These are phyloP conservation scores for Salix viminalis DNA, from an alignment of 345 rosid species.

Conservation along the genomic window DNA sequence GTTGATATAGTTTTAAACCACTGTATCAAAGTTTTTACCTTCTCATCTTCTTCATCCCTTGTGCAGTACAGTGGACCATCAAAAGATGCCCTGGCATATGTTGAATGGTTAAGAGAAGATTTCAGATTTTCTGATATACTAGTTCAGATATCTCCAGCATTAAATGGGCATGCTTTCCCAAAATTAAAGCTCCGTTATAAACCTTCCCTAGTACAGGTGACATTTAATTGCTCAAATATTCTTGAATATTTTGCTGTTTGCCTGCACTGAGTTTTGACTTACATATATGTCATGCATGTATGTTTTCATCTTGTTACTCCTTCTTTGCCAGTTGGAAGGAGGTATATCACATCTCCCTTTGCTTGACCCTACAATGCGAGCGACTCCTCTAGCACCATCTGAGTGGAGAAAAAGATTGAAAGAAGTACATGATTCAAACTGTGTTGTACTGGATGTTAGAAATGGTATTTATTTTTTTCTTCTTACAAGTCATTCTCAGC, in stretches of 20 bases:
- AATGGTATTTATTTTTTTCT: conserved; percentile 49
- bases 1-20: neutral
- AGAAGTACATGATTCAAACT: conserved; percentile 35
- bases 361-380: conserved; percentile 66
- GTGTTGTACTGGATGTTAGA: conserved; percentile 75
- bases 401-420: conserved; percentile 75
- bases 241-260: neutral
- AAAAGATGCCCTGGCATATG: conserved; percentile 66
- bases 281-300: neutral
- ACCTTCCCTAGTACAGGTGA: conserved; percentile 87
- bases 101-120: conserved; percentile 72
- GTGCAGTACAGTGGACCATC: conserved; percentile 93
- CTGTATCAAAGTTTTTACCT: neutral
- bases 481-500: neutral
- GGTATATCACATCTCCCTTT: conserved; percentile 80
- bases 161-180: conserved; percentile 77
- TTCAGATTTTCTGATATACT: conserved; percentile 61
- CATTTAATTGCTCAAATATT: conserved; percentile 7
- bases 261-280: neutral
- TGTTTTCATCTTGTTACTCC: neutral
- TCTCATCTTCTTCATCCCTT: conserved; percentile 14
- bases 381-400: conserved; percentile 68
- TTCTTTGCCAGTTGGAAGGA: conserved; percentile 60
- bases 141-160: conserved; percentile 81
- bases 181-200: conserved; percentile 79